phyloP scores from a whole-genome alignment of 768 basidiomycete species.

The Auriscalpium microsporum region DNA sequence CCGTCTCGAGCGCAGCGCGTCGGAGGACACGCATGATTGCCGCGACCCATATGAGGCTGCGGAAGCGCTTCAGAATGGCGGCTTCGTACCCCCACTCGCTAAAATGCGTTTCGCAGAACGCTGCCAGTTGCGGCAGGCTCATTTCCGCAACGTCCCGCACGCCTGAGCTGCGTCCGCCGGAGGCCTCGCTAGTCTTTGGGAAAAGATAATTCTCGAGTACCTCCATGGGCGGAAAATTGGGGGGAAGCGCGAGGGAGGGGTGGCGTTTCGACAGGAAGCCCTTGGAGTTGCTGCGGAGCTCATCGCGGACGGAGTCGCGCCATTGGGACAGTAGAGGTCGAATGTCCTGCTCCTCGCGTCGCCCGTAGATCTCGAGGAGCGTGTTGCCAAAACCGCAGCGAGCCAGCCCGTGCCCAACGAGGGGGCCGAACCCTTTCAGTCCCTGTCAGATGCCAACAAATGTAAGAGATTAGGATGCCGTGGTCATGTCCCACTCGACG shows the following conservation, averaged over 20 bases:
- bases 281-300: conserved; percentile 59
- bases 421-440: conserved; percentile 53
- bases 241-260: conserved; percentile 53
- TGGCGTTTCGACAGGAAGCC: conserved; percentile 56
- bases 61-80: conserved; percentile 71
- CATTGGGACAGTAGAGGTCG: conserved; percentile 48
- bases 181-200: conserved; percentile 64
- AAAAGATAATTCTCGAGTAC: conserved; percentile 68
- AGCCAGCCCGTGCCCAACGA: conserved; percentile 67
- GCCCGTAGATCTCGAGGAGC: conserved; percentile 48
- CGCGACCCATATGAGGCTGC: conserved; percentile 72
- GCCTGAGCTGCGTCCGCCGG: conserved; percentile 41
- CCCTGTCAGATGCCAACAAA: conserved; percentile 33
- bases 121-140: conserved; percentile 30
- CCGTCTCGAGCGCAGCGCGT: conserved; percentile 37
- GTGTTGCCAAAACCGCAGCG: conserved; percentile 71
- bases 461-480: no score
- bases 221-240: conserved; percentile 61
- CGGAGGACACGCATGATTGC: conserved; percentile 62
- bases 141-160: conserved; percentile 23
- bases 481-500: not conserved
- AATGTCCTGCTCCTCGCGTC: conserved; percentile 31
- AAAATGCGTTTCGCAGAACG: conserved; percentile 75
- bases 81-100: conserved; percentile 79
- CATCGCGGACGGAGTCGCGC: conserved; percentile 50